These are phyloP conservation scores for Clavispora fructus DNA, from an alignment of 805 yeast genomes.

Conservation along the genomic window DNA sequence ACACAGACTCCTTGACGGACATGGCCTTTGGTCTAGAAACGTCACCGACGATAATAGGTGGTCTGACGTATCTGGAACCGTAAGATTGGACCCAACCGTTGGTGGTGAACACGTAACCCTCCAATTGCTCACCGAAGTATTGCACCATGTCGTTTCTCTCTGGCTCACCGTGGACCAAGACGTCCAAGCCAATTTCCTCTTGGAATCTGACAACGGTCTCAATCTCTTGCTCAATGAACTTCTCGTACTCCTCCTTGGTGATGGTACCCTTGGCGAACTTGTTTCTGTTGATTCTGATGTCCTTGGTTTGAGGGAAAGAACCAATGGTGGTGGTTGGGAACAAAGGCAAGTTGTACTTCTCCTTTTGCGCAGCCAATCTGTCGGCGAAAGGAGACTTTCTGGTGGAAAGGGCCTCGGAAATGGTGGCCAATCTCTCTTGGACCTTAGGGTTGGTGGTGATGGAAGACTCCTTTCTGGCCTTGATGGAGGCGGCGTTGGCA, in stretches of 20 bases:
- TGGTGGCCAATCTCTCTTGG: conserved; percentile 75
- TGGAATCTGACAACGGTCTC: conserved; percentile 96
- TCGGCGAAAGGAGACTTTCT: conserved; percentile 83
- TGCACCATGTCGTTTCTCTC: conserved; percentile 99
- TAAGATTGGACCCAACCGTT: conserved; percentile 99
- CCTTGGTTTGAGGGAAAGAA: conserved; percentile 99
- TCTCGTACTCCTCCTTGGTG: conserved; percentile 90
- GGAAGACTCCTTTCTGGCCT: conserved; percentile 79
- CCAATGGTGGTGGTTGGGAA: conserved; percentile 99
- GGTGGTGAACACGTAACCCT: conserved; percentile 96
- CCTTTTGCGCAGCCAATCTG: conserved; percentile 85
- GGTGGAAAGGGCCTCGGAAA: conserved; percentile 70
- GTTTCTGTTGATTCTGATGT: conserved; percentile 97
- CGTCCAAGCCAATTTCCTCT: conserved; percentile 98
- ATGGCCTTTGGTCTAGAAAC: conserved; percentile 97
- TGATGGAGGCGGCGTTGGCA: conserved; percentile 82
- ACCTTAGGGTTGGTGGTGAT: conserved; percentile 91
- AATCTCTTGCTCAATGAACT: conserved; percentile 95
- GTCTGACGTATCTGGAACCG: conserved; percentile 99
- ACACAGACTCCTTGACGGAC: conserved; percentile 98
- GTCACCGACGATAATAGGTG: conserved; percentile 98
- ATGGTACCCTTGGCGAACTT: conserved; percentile 96
- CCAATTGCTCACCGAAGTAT: conserved; percentile 98
- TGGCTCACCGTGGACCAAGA: conserved; percentile 99
- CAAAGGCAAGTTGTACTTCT: conserved; percentile 84